A percentile compares a stretch with the other conserved stretches of the same genome.
Evolutionary conservation across 345 rosid genomes (phyloP).

Genomic region (Camelina laxa): DNA sequence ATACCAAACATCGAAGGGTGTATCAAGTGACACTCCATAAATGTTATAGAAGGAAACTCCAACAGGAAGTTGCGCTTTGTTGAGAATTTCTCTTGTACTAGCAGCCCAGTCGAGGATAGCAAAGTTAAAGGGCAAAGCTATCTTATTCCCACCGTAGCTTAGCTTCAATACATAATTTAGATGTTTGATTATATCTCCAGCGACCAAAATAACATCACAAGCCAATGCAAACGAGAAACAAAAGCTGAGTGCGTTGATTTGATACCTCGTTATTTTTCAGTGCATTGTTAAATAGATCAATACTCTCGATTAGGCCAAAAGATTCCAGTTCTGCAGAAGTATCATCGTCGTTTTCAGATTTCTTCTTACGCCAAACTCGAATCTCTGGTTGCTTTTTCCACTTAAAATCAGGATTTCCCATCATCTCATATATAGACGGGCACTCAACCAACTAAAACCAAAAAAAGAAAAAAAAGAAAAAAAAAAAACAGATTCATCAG

Average conservation of each 20-base stretch:
- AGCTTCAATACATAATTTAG: conserved; percentile 49
- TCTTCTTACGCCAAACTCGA: conserved; percentile 74
- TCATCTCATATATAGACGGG: conserved; percentile 90
- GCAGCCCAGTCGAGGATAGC: conserved; percentile 73
- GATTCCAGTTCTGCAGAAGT: conserved; percentile 60
- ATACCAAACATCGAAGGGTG: conserved; percentile 88
- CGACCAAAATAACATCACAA: conserved; percentile 1
- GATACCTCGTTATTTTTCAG: conserved; percentile 77
- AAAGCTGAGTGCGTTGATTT: conserved; percentile 11
- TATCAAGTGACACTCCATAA: conserved; percentile 74
- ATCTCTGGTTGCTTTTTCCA: conserved; percentile 74
- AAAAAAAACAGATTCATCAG: conserved; percentile 21
- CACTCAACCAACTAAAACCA: conserved; percentile 73
- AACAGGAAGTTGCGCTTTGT: conserved; percentile 64
- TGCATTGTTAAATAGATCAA: conserved; percentile 68
- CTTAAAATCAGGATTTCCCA: conserved; percentile 76
- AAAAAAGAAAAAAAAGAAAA: background rate
- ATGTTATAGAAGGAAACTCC: conserved; percentile 80
- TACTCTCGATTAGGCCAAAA: conserved; percentile 58
- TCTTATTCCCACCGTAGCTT: conserved; percentile 60
- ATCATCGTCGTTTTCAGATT: conserved; percentile 50
- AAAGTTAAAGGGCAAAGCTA: conserved; percentile 77
- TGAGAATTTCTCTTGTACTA: conserved; percentile 67
- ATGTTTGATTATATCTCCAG: conserved; percentile 3
- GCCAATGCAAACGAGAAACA: conserved; percentile 3